A percentile compares a stretch with the other conserved stretches of the same genome.
Conservation (phyloP, 345 rosid genomes). For the Populus euphratica region DNA sequence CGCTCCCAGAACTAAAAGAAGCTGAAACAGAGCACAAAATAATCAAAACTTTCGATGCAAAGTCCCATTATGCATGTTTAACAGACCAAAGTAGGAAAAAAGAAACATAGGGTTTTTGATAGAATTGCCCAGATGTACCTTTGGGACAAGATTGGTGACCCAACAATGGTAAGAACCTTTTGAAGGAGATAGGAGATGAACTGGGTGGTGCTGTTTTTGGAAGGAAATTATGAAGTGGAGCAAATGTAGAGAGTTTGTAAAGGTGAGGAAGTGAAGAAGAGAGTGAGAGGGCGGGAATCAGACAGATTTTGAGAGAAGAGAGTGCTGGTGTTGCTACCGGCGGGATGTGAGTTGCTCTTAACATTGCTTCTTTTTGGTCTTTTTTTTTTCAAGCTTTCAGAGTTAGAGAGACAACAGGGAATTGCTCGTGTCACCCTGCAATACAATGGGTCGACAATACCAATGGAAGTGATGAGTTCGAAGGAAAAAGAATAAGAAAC, state of each 20-base stretch:
- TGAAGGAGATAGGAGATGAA: conserved; percentile 12
- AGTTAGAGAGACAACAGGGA: neutral
- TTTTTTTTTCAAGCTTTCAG: neutral
- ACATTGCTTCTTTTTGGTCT: conserved; percentile 24
- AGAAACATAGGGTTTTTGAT: neutral
- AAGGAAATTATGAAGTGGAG: conserved; percentile 26
- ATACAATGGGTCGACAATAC: neutral
- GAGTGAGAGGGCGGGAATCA: conserved; percentile 32
- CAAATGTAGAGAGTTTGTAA: conserved; percentile 32
- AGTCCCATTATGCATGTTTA: neutral
- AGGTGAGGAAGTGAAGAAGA: conserved; percentile 28
- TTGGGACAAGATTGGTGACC: conserved; percentile 20
- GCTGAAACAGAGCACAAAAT: conserved; percentile 29
- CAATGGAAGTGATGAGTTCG: neutral
- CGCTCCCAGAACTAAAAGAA: conserved; percentile 48
- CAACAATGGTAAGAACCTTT: conserved; percentile 16
- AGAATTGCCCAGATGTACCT: conserved; percentile 25
- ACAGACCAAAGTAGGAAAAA: neutral
- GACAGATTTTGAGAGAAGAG: conserved; percentile 35
- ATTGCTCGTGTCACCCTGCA: no score
- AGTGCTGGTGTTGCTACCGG: conserved; percentile 28
- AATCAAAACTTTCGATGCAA: neutral
- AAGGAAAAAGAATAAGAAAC: neutral
- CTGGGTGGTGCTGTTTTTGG: conserved; percentile 18
- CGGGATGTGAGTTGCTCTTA: conserved; percentile 36